Evolutionary conservation across 2,329 filamentous ascomycete genomes (phyloP).

Genomic region (Shiraia sp.): DNA sequence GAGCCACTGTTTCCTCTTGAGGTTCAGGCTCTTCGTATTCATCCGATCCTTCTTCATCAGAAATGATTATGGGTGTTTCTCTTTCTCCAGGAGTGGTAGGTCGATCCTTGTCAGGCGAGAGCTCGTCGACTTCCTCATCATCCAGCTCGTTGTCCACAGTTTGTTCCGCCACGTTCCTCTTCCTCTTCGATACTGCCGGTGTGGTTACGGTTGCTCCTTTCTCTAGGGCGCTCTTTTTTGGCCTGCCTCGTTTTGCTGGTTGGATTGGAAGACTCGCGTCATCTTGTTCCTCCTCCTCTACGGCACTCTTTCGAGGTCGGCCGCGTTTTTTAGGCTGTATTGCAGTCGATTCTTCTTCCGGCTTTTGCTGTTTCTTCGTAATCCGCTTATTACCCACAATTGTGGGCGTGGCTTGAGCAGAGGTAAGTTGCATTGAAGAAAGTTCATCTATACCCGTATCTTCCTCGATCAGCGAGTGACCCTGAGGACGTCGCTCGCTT

Average conservation of each 20-base stretch:
- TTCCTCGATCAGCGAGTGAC: conserved; percentile 8
- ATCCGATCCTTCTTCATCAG: conserved; percentile 21
- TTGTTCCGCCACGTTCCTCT: conserved; percentile 5
- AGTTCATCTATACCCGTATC: conserved; percentile 25
- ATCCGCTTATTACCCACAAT: conserved; percentile 1
- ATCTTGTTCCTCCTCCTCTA: background rate
- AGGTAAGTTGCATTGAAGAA: conserved; percentile 12
- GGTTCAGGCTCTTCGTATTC: conserved; percentile 19
- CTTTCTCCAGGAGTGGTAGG: conserved; percentile 1
- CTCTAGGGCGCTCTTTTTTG: conserved; percentile 7
- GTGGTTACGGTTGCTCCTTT: conserved; percentile 12
- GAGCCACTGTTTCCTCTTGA: conserved; percentile 16
- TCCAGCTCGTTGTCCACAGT: conserved; percentile 6
- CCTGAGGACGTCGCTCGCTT: background rate
- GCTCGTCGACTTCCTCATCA: conserved; percentile 20
- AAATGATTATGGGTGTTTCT: conserved; percentile 9
- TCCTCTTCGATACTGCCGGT: conserved; percentile 13
- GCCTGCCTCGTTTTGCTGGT: conserved; percentile 17
- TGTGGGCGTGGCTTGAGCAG: conserved; percentile 6
- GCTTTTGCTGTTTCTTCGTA: conserved; percentile 1
- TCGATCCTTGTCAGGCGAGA: conserved; percentile 22
- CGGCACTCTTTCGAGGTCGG: background rate
- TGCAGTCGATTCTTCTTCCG: background rate
- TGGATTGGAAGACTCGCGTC: background rate
- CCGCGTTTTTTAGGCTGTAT: background rate